A percentile compares a stretch with the other conserved stretches of the same genome.
phyloP scores from a whole-genome alignment of 768 basidiomycete species.

The Phylloporus arenicola region DNA sequence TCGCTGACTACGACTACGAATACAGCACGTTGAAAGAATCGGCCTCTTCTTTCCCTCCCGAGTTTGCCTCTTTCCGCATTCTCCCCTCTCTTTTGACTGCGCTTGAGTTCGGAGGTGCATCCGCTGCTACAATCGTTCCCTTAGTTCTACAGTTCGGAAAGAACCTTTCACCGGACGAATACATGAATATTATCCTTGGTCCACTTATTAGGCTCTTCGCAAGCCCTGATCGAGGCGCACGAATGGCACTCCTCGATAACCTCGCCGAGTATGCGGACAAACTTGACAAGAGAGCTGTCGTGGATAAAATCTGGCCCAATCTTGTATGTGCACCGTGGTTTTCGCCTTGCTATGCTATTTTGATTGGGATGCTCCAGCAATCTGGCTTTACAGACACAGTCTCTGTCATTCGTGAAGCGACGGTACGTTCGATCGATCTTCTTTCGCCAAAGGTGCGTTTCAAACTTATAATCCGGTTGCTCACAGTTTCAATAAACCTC shows the following conservation, averaged over 20 bases:
- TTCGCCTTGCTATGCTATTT: neutral
- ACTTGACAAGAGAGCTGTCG: conserved; percentile 78
- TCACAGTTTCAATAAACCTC: neutral
- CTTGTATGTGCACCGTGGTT: conserved; percentile 45
- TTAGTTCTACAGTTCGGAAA: conserved; percentile 78
- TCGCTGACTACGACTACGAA: neutral
- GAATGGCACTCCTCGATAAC: conserved; percentile 90
- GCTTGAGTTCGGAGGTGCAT: conserved; percentile 72
- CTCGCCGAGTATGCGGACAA: conserved; percentile 80
- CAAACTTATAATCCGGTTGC: neutral
- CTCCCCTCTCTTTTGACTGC: conserved; percentile 80
- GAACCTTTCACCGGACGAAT: conserved; percentile 65
- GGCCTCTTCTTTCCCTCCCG: conserved; percentile 72
- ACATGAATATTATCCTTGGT: conserved; percentile 58
- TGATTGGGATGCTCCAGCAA: conserved; percentile 49
- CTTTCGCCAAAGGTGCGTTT: conserved; percentile 72
- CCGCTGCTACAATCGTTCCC: conserved; percentile 74
- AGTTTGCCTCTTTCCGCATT: conserved; percentile 81
- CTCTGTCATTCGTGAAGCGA: conserved; percentile 89
- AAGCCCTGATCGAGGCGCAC: conserved; percentile 86
- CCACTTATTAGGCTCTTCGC: conserved; percentile 82
- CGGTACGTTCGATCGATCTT: conserved; percentile 79
- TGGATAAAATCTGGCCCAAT: conserved; percentile 89
- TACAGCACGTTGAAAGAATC: conserved; percentile 74
- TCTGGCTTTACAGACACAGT: conserved; percentile 95